Base-by-base conservation (phyloP, 345 rosid genomes). In the Camelina sativa region DNA sequence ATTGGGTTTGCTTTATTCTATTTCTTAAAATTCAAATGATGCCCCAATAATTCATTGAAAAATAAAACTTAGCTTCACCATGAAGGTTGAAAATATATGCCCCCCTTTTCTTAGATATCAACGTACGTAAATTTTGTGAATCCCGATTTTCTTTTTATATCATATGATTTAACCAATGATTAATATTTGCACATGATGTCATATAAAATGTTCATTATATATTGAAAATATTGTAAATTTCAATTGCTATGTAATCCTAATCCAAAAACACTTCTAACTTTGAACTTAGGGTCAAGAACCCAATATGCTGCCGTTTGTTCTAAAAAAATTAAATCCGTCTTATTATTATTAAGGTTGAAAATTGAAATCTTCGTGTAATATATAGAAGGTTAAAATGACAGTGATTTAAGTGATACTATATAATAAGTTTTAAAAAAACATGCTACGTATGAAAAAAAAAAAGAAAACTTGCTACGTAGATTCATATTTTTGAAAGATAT, bases 31-130 rank as follows among this genome's bases (percentile, higher is more conserved):
- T 76, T 76, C 80, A 76, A 70, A 76, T 56, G 80, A 76, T 76
- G 71, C 80, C 71, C 80, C 80, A 76, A 76, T 76, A 76, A 76
- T 70, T 70, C 80, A 71, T 76, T 55, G 80, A 71, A 64, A 76
- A 64, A 64, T 16, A 46, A 71, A 56, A 56, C 67, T 11, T 57
- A 64, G 25, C 75, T 76, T 76, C 75, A 76, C 66, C 71, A 71
- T 57, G 76, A 70, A 63, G 80, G 71, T 70, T 70, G 7, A 63
- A 32, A 70, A 47, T 54, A 47, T 54, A 56, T 55, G 17, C 8
- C 75, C n/a, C 30, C 15, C 15, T 19, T 70, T 76, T 63, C 38
- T 34, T 76, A 28, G 66, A 35, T 22, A 44, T 55, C 23, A 28
- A 68, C 22, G 52, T 52, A 60, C 55, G 8, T 4, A 1, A 48